A percentile compares a stretch with the other conserved stretches of the same genome.
Evolutionary conservation across 2,329 filamentous ascomycete species (phyloP).

Genomic region (Phialemonium atrogriseum): DNA sequence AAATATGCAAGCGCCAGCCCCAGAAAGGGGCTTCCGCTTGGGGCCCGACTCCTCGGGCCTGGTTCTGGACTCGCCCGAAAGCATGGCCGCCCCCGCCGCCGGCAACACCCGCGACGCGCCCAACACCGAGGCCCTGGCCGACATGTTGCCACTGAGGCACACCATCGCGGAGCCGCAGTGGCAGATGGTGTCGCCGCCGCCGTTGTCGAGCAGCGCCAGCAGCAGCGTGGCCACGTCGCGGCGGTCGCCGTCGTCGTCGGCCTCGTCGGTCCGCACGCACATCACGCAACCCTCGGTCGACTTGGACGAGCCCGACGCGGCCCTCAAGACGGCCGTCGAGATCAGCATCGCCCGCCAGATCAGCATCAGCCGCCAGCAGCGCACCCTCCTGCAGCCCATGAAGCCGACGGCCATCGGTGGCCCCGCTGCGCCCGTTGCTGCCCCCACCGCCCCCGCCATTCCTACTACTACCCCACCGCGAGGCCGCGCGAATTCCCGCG

Average conservation of each 20-base stretch:
- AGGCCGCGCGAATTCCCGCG: no score
- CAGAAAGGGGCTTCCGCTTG: constrained; percentile 9
- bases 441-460: constrained; percentile 15
- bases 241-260: constrained; percentile 10
- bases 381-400: constrained; percentile 30
- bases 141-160: constrained; percentile 24
- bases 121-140: constrained; percentile 14
- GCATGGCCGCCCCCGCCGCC: constrained; percentile 5
- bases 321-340: constrained; percentile 48
- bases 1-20: background rate
- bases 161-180: constrained; percentile 34
- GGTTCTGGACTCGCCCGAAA: constrained; percentile 16
- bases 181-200: constrained; percentile 36
- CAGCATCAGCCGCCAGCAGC: constrained; percentile 54
- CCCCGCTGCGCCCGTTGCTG: no score
- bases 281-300: constrained; percentile 13
- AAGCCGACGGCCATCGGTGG: constrained; percentile 1
- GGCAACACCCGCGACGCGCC: constrained; percentile 5
- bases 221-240: constrained; percentile 10
- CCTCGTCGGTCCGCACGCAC: constrained; percentile 8
- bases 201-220: constrained; percentile 17
- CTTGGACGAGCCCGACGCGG: constrained; percentile 30
- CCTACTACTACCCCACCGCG: no score
- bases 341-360: constrained; percentile 62
- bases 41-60: constrained; percentile 14